Evolutionary conservation across 1,284 basidiomycete genomes (phyloP), one percentile per base, ranked within the genome.

Genomic region (Somion occarium): DNA sequence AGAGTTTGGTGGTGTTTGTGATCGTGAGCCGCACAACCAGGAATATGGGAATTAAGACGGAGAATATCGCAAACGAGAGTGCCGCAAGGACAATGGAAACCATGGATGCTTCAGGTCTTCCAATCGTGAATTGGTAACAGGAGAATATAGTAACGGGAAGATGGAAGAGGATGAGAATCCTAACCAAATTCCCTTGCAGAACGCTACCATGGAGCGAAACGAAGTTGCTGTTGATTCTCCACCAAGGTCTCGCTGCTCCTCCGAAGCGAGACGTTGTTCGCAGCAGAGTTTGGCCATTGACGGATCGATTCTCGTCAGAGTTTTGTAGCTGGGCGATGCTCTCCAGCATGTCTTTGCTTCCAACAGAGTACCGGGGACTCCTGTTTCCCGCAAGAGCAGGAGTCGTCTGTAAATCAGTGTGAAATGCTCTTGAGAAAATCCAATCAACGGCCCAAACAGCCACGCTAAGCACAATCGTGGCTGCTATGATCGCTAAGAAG

Each of bases 91-190:
- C 80, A 51, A 86, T 78, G 34, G 85, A 82, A 3, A 74, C 68
- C 3, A 77, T 59, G 1, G 81, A 80, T 1, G 81, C 80, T 3
- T 75, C 67, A 2, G 70, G 60, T 26, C 68, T 68, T 22, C 77
- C 74, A 37, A 86, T 71, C 3, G 83, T 81, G 75, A 95, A 86
- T 61, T 94, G 87, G 66, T 91, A 97, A 54, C 83, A 84, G 4
- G 92, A 92, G 67, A 96, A 94, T 49, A 93, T 82, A 34, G 93
- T 96, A 58, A 98, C 79, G 9, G 95, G 95, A 19, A 98, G 80
- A 70, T 98, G 95, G 73, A 98, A 98, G 38, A 96, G 75, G 49
- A 95, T 76, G 41, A 98, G 79, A 51, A 96, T 76, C 48, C 96
- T 87, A 50, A 95, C 82, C 48, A 98, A 80, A 68, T 98, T 98